Evolutionary conservation across 345 rosid genomes (phyloP), one percentile per base, ranked within the genome.

Genomic region (Euphorbia peplus): DNA sequence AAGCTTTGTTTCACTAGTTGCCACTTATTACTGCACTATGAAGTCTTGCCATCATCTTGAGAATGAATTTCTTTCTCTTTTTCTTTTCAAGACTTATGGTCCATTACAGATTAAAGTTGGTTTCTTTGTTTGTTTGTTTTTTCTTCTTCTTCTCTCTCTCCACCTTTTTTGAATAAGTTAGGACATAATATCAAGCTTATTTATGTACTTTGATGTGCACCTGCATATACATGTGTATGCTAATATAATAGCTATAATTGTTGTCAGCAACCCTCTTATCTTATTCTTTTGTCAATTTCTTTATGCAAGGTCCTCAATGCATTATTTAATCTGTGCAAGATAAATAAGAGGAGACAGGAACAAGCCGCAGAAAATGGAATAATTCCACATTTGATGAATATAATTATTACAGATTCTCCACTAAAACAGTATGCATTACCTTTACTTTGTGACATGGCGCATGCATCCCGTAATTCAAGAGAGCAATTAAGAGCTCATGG

Each of bases 361-460:
- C 98, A 92, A 81, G 99, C 99, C 8, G 98, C 99, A 55, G 99
- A 95, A 81, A 86, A 92, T 72, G 99, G 99, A 85, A 95, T 95
- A 63, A 88, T 95, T 78, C 98, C 99, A 22, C 99, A 95, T 76
- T 82, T 95, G 78, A 85, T 92, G 98, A 87, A 81, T 69, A 81
- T 95, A 75, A 88, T 95, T 53, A 82, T 86, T 82, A 79, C 93
- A 24, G 88, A 77, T 66, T 92, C 97, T 70, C 86, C 88, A 41
- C 80, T 95, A 70, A 95, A 88, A 79, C 93, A 81, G 62, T 78
- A 80, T 70, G 99, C 99, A 19, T 81, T 95, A 80, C 95, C 99
- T 59, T 83, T 92, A 55, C 78, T 95, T 47, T 95, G 99, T 73
- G 99, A 95, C 79, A 95, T 95, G 99, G 99, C 99, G 55, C 99